phyloP scores from a whole-genome alignment of 148 eudicot species.

The Silene conica region DNA sequence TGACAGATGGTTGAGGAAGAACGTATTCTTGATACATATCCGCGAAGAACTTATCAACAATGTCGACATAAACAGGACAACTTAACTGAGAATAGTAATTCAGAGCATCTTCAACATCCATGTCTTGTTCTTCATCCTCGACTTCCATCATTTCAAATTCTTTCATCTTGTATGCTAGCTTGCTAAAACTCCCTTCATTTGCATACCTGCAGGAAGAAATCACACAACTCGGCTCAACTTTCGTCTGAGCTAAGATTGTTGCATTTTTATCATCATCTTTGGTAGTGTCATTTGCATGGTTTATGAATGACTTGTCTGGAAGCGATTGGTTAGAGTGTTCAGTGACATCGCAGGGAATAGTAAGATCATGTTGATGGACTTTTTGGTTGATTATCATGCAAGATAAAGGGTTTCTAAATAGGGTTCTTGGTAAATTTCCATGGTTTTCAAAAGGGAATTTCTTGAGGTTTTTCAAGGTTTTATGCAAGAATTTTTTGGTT shows the following conservation, averaged over 20 bases:
- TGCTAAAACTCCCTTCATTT: conserved; percentile 20
- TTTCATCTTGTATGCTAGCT: conserved; percentile 62
- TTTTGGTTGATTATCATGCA: conserved; percentile 26
- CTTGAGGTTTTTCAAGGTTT: conserved; percentile 49
- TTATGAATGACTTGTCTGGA: conserved; percentile 6
- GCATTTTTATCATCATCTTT: conserved; percentile 1
- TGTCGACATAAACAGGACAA: conserved; percentile 63
- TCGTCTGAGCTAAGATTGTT: background rate
- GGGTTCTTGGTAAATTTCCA: conserved; percentile 41
- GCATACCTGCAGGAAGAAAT: conserved; percentile 18
- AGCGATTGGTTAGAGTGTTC: conserved; percentile 30
- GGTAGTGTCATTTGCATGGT: background rate
- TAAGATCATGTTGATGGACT: conserved; percentile 33
- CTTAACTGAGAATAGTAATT: conserved; percentile 77
- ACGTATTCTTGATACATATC: conserved; percentile 67
- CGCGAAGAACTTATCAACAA: conserved; percentile 76
- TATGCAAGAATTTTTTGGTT: conserved; percentile 48
- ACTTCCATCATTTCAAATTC: conserved; percentile 71
- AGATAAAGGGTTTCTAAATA: conserved; percentile 32
- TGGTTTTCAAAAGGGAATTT: conserved; percentile 37
- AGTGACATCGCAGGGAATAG: conserved; percentile 7
- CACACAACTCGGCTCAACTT: background rate
- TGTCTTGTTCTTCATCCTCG: conserved; percentile 58
- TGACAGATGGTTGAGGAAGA: conserved; percentile 35
- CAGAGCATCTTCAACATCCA: conserved; percentile 86